phyloP scores from a whole-genome alignment of 805 yeast species.

The Nakazawaea anatomiae region DNA sequence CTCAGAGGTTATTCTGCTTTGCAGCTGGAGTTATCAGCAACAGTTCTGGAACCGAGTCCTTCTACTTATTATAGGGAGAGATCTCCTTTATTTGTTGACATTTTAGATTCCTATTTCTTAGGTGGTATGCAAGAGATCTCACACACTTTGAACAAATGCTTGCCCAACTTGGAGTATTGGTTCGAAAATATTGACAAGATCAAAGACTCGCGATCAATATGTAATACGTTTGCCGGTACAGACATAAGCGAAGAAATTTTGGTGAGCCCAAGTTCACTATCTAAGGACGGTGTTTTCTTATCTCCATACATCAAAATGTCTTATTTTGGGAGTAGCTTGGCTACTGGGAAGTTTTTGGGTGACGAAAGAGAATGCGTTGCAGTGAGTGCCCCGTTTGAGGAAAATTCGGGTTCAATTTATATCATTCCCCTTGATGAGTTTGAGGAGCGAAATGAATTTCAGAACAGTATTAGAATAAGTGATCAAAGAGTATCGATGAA shows the following conservation, averaged over 20 bases:
- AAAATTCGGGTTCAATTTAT: constrained; percentile 35
- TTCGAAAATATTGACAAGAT: constrained; percentile 22
- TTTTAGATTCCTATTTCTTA: constrained; percentile 39
- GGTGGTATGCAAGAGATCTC: constrained; percentile 50
- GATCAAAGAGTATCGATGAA: constrained; percentile 10
- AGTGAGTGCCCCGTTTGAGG: constrained; percentile 46
- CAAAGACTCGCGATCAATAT: constrained; percentile 27
- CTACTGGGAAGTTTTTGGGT: constrained; percentile 34
- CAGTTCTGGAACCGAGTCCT: not conserved
- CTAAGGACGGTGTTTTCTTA: constrained; percentile 9
- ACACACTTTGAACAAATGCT: constrained; percentile 31
- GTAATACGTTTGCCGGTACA: constrained; percentile 20
- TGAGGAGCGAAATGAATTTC: not conserved
- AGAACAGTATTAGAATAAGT: not conserved
- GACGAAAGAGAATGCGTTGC: constrained; percentile 35
- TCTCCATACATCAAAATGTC: constrained; percentile 22
- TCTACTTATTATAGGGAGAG: constrained; percentile 13
- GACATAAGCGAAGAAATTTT: not conserved
- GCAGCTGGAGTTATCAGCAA: not conserved
- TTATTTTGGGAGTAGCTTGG: constrained; percentile 41
- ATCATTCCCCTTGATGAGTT: constrained; percentile 26
- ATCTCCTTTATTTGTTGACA: constrained; percentile 39
- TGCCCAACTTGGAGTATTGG: constrained; percentile 34
- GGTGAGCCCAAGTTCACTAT: not conserved
- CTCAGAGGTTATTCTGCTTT: constrained; percentile 35